Percentiles rank a stretch among this genome's conserved stretches.
Evolutionary conservation across 208 protist genomes (phyloP).

Genomic region (Spongospora subterranea): DNA sequence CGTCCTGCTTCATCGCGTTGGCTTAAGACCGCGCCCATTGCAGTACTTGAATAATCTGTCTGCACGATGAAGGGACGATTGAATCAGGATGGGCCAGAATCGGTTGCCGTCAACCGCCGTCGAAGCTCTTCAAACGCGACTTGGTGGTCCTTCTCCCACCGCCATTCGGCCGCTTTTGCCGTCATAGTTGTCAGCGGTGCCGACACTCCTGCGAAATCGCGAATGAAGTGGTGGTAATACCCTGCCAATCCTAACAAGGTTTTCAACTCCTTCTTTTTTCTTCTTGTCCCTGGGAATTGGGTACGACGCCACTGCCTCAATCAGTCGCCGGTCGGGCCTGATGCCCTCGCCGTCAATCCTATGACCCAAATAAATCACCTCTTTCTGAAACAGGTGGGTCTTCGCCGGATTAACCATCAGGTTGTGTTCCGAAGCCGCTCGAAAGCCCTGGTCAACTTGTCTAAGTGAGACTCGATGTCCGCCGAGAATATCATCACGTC

Average conservation of each 20-base stretch:
- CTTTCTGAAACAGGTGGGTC: slow-evolving; percentile 22
- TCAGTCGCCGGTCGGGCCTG: neutral
- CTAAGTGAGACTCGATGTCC: slow-evolving; percentile 52
- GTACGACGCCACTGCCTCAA: neutral
- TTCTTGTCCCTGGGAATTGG: slow-evolving; percentile 1
- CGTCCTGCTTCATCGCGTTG: slow-evolving; percentile 13
- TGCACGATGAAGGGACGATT: slow-evolving; percentile 42
- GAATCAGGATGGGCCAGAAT: slow-evolving; percentile 20
- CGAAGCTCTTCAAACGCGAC: neutral
- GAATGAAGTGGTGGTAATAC: slow-evolving; percentile 46
- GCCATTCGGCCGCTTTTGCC: slow-evolving; percentile 22
- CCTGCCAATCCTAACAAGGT: slow-evolving; percentile 30
- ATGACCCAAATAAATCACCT: slow-evolving; percentile 53
- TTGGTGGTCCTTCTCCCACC: neutral
- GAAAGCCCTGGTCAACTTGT: slow-evolving; percentile 55
- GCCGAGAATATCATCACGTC: slow-evolving; percentile 54
- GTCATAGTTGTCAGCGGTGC: neutral
- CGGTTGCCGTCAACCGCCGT: neutral
- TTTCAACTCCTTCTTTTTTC: neutral
- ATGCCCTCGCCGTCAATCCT: neutral
- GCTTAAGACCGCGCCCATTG: slow-evolving; percentile 25
- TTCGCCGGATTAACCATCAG: slow-evolving; percentile 43
- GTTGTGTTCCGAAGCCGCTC: slow-evolving; percentile 39
- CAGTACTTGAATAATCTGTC: neutral
- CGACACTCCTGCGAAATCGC: neutral